Evolutionary conservation across 2,329 filamentous ascomycete genomes (phyloP).

Genomic region (Sphaerostilbella broomeana): DNA sequence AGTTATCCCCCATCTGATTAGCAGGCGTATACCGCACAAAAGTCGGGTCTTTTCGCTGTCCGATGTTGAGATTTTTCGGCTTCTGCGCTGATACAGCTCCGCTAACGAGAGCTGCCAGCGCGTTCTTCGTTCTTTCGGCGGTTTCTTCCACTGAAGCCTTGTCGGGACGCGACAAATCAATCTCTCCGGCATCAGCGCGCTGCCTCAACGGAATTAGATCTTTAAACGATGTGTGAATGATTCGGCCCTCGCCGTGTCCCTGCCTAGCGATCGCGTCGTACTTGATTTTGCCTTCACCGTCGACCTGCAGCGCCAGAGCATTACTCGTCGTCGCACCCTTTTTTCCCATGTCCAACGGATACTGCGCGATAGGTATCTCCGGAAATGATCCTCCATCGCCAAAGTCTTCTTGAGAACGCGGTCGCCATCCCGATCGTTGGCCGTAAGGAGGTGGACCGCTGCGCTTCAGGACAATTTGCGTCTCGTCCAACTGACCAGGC

Average conservation of each 20-base stretch:
- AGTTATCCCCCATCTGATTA: conserved; percentile 88
- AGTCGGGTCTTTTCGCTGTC: conserved; percentile 75
- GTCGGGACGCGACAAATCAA: conserved; percentile 77
- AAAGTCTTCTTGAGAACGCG: conserved; percentile 82
- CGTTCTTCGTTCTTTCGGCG: conserved; percentile 81
- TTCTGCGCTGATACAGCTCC: conserved; percentile 88
- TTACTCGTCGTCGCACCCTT: conserved; percentile 70
- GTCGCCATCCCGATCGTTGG: conserved; percentile 83
- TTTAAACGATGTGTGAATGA: conserved; percentile 94
- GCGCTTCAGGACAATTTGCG: conserved; percentile 77
- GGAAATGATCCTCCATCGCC: conserved; percentile 95
- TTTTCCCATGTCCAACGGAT: conserved; percentile 89
- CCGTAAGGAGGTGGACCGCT: conserved; percentile 83
- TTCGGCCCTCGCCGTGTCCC: conserved; percentile 74
- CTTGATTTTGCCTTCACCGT: conserved; percentile 86
- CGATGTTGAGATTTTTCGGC: conserved; percentile 86
- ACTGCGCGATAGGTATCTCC: conserved; percentile 88
- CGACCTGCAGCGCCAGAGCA: conserved; percentile 86
- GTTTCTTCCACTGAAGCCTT: conserved; percentile 78
- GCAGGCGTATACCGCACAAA: conserved; percentile 94
- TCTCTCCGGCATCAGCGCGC: conserved; percentile 84
- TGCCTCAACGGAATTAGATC: conserved; percentile 92
- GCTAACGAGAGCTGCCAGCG: conserved; percentile 72
- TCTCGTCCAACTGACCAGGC: conserved; percentile 72
- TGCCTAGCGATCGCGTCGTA: conserved; percentile 92